Conservation (phyloP, 352 stramenopile genomes). For the Achlya hypogyna region DNA sequence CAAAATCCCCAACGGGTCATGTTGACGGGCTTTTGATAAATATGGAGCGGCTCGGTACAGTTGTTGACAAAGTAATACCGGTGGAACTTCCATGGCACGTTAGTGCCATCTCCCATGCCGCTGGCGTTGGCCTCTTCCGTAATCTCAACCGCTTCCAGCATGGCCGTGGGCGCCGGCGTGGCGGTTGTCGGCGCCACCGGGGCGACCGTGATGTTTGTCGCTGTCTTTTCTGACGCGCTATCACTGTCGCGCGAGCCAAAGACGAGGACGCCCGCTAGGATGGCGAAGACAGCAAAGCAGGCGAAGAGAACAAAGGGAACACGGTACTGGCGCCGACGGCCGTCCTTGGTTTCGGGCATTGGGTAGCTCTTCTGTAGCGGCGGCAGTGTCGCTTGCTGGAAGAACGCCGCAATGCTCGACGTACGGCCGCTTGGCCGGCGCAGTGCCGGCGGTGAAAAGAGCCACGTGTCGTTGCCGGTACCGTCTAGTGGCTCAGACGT, state of each 20-base stretch:
- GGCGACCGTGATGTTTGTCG: not conserved
- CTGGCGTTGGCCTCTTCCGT: not conserved
- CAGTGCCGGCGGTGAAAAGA: conserved; percentile 7
- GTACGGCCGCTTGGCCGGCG: not conserved
- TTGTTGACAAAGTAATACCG: conserved; percentile 18
- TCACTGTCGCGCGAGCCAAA: not conserved
- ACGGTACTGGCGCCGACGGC: not conserved
- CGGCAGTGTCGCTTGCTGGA: not conserved
- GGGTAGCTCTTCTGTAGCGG: not conserved
- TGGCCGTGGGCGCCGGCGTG: not conserved
- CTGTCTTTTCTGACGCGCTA: not conserved
- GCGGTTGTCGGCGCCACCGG: not conserved
- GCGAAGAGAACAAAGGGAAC: not conserved
- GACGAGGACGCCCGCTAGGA: not conserved
- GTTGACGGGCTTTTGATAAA: conserved; percentile 6
- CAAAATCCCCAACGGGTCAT: not conserved
- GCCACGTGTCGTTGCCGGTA: not conserved
- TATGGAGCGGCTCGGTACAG: not conserved
- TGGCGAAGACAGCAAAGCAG: not conserved
- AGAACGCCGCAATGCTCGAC: not conserved
- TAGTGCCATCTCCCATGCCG: not conserved
- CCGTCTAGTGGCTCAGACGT: not conserved
- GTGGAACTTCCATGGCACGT: not conserved
- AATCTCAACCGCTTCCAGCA: not conserved
- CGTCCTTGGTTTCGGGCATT: not conserved